Percentiles rank a stretch among this genome's conserved stretches.
These are phyloP conservation scores for Xylaria sp. DNA, from an alignment of 2,329 filamentous ascomycete species.

Conservation along the genomic window DNA sequence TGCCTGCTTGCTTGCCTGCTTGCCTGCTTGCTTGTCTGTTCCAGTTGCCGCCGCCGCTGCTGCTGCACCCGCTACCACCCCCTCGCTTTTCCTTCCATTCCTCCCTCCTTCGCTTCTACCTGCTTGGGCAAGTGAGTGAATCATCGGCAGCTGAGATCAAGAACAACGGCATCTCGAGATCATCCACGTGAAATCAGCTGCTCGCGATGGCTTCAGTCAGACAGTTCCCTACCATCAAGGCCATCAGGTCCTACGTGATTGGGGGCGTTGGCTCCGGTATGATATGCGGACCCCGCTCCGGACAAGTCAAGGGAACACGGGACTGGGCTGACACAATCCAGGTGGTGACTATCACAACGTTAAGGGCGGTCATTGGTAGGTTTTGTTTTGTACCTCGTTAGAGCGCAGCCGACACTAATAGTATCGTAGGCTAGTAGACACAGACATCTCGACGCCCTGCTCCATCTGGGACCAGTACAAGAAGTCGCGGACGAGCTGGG, in stretches of 20 bases:
- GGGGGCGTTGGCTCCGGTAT: conserved; percentile 58
- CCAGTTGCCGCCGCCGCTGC: not conserved
- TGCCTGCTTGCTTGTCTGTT: too few relatives aligned
- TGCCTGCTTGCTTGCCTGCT: too few relatives aligned
- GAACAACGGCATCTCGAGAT: not conserved
- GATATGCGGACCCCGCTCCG: conserved; percentile 42
- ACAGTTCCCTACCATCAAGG: conserved; percentile 74
- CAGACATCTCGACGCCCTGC: conserved; percentile 90
- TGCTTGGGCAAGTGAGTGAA: too few relatives aligned
- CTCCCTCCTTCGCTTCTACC: too few relatives aligned
- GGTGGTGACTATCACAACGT: conserved; percentile 94
- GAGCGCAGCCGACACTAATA: conserved; percentile 3
- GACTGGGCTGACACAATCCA: conserved; percentile 39
- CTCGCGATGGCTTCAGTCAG: conserved; percentile 51
- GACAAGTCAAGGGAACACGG: not conserved
- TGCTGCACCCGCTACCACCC: conserved; percentile 6
- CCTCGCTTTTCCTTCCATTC: not conserved
- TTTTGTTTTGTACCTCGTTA: not conserved
- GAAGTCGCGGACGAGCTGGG: conserved; percentile 86
- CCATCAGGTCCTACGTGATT: conserved; percentile 73
- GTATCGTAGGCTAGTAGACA: conserved; percentile 79
- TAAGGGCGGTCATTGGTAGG: conserved; percentile 68
- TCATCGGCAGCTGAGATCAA: not conserved
- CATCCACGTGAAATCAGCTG: not conserved
- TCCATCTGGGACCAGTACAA: conserved; percentile 88